Evolutionary conservation across 768 basidiomycete genomes (phyloP).

Genomic region (Polyporus arcularius): DNA sequence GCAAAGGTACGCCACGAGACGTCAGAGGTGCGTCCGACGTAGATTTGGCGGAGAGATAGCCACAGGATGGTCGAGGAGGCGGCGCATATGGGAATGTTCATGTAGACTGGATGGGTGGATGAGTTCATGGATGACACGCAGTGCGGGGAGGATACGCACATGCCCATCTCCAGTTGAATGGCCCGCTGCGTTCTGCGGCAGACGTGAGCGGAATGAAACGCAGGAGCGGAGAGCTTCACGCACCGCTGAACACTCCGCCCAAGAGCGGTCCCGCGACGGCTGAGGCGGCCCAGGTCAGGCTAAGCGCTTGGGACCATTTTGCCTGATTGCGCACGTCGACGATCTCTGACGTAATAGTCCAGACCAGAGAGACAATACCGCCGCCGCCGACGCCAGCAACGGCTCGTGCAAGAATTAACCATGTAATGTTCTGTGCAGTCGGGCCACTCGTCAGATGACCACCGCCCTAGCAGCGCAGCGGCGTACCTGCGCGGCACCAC

Average conservation of each 20-base stretch:
- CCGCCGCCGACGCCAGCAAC: slow-evolving; percentile 83
- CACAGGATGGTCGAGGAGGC: slow-evolving; percentile 58
- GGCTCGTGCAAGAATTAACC: slow-evolving; percentile 68
- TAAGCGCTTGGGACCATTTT: slow-evolving; percentile 84
- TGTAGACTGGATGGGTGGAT: slow-evolving; percentile 56
- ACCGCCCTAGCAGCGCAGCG: slow-evolving; percentile 18
- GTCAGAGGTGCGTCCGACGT: slow-evolving; percentile 44
- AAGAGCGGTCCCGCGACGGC: slow-evolving; percentile 81
- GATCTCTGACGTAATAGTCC: slow-evolving; percentile 86
- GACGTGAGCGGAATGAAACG: not conserved
- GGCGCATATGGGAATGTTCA: slow-evolving; percentile 78
- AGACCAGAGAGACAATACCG: slow-evolving; percentile 82
- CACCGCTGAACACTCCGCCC: slow-evolving; percentile 82
- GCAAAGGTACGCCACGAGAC: slow-evolving; percentile 59
- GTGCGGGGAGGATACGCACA: slow-evolving; percentile 52
- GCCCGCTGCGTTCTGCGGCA: slow-evolving; percentile 17
- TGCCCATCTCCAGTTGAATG: slow-evolving; percentile 78
- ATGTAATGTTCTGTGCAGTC: slow-evolving; percentile 46
- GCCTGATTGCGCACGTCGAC: slow-evolving; percentile 70
- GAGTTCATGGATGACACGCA: not conserved
- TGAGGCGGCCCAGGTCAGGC: slow-evolving; percentile 85
- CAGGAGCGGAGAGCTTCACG: slow-evolving; percentile 27
- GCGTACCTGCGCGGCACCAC: slow-evolving; percentile 69
- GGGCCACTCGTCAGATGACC: slow-evolving; percentile 13
- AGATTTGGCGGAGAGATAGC: slow-evolving; percentile 60